Base-by-base conservation (phyloP, 2,329 filamentous ascomycete genomes). In the Neurospora sp. region DNA sequence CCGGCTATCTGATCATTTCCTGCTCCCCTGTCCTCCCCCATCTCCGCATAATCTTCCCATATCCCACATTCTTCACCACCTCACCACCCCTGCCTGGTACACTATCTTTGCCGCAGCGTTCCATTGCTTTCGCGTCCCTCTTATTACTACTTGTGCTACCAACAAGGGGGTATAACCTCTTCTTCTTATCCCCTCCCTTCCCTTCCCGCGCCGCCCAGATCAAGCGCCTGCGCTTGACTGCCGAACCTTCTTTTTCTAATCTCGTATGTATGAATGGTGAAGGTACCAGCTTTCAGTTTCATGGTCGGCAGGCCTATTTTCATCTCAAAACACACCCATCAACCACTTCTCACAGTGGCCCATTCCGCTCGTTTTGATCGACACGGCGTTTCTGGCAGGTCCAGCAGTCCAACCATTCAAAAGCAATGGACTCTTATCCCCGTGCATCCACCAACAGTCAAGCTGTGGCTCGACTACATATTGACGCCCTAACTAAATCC, bases 381-480 rank as follows among this genome's bases (percentile, higher is more conserved):
- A 57, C 12, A 57, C 46, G 46, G 46, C 23, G 46, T 33, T 57
- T 28, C 46, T 57, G 46, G 46, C 46, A 57, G 23, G 23, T 33
- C 19, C 46, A 33, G 23, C 46, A 33, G 46, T 57, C 3, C 12
- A 33, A 57, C 46, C 23, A 57, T 57, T 57, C 12, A 8, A 57
- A 57, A 17, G 12, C 46, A 17, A 57, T 33, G 46, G 46, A 17
- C 11, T 8, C 3, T 57, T 17, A 57, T 57, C 46, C 46, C 46
- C 46, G 46, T 57, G 46, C 46, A 28, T 57, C 74, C 33, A 72
- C 72, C 71, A 76, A 77, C 71, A 76, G 72, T 66, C 69, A 79
- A 68, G 75, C 74, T 38, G 76, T 76, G 37, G 77, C 77, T 33
- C 74, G 78, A 28, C 75, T 77, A 23, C 77, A 80, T 28, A 76